Percentiles rank a stretch among this genome's conserved stretches.
Evolutionary conservation across 371 early-diverging fungal species (phyloP).

Genomic region (Haplosporangium sp.): DNA sequence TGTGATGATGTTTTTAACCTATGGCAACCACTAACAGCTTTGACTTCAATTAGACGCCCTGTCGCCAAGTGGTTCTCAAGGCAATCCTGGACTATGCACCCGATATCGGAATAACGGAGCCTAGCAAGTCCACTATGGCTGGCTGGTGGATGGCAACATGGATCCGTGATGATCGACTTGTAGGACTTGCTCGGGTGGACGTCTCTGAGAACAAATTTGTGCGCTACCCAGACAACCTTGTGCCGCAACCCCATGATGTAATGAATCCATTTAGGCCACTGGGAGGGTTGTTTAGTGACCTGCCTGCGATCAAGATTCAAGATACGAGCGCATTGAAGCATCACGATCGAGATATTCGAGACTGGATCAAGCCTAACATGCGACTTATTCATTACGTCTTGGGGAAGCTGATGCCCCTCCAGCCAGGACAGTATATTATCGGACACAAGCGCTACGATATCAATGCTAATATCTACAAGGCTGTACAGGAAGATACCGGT

Average conservation of each 20-base stretch:
- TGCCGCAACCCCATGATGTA: not conserved
- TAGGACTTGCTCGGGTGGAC: conserved; percentile 41
- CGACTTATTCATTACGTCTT: conserved; percentile 42
- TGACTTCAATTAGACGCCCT: conserved; percentile 14
- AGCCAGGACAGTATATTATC: conserved; percentile 46
- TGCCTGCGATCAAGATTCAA: conserved; percentile 35
- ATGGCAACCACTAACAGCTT: not conserved
- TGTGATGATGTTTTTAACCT: not conserved
- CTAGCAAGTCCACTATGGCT: conserved; percentile 25
- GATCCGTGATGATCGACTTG: conserved; percentile 40
- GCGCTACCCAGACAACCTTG: conserved; percentile 19
- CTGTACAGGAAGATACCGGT: conserved; percentile 5
- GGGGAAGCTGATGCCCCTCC: conserved; percentile 22
- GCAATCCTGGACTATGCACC: conserved; percentile 45
- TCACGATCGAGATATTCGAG: conserved; percentile 39
- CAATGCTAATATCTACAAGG: conserved; percentile 42
- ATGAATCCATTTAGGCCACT: conserved; percentile 32
- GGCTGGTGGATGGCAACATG: conserved; percentile 55
- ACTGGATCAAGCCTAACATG: conserved; percentile 51
- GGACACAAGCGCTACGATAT: conserved; percentile 40
- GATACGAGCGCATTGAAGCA: conserved; percentile 26
- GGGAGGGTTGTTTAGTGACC: conserved; percentile 38
- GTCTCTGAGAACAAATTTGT: conserved; percentile 51
- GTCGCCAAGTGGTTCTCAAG: conserved; percentile 39
- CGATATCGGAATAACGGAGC: conserved; percentile 28